phyloP scores from a whole-genome alignment of 2,329 filamentous ascomycete species.

The Xylaria sp. region DNA sequence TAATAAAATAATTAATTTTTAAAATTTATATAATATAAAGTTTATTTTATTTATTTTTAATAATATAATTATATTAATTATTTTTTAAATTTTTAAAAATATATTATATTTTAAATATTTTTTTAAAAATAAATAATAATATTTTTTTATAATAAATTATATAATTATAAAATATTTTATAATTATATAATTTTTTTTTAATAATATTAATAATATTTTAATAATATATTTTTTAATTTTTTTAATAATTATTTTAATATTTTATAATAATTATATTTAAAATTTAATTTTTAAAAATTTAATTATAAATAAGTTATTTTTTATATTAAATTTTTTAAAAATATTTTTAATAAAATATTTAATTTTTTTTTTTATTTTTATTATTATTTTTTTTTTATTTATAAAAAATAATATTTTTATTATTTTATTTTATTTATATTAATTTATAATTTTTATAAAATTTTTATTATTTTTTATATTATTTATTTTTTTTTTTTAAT shows the following conservation, averaged over 20 bases:
- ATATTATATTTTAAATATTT: slow-evolving; percentile 10
- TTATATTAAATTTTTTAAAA: slow-evolving; percentile 11
- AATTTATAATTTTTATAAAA: slow-evolving; percentile 12
- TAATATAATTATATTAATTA: no score
- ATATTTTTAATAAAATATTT: slow-evolving; percentile 28
- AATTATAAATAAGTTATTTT: slow-evolving; percentile 21
- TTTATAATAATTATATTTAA: slow-evolving; percentile 3
- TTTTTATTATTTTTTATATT: slow-evolving; percentile 22
- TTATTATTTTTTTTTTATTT: slow-evolving; percentile 21
- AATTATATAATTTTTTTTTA: slow-evolving; percentile 15
- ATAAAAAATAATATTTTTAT: slow-evolving; percentile 18
- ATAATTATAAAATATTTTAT: slow-evolving; percentile 9
- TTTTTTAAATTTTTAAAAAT: no score
- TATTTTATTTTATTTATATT: slow-evolving; percentile 20
- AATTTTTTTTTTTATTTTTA: slow-evolving; percentile 10
- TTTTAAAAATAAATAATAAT: slow-evolving; percentile 13
- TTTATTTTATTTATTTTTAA: slow-evolving; percentile 13
- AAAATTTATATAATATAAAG: slow-evolving; percentile 15
- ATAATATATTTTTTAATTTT: no score
- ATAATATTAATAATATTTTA: slow-evolving; percentile 17
- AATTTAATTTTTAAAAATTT: neutral
- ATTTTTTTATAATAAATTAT: slow-evolving; percentile 13
- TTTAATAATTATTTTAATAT: neutral
- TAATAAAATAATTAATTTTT: slow-evolving; percentile 13
- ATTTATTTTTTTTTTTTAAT: slow-evolving; percentile 19